Percentiles rank a stretch among this genome's conserved stretches.
These are phyloP conservation scores for Acer saccharum DNA, from an alignment of 345 rosid species.

Conservation along the genomic window DNA sequence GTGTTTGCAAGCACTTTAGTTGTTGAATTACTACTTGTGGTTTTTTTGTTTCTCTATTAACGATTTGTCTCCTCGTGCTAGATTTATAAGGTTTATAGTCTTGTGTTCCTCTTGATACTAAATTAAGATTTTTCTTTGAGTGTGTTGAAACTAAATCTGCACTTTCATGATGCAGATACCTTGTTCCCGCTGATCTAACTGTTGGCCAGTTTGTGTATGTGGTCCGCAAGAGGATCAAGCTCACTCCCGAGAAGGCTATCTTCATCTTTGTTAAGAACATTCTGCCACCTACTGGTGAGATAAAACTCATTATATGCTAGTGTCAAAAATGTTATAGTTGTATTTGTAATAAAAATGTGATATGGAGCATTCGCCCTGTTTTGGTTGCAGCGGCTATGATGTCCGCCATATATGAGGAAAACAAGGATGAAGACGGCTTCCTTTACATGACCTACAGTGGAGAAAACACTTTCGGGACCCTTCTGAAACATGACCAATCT, in stretches of 20 bases:
- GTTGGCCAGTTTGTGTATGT: conserved; percentile 87
- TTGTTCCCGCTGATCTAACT: conserved; percentile 86
- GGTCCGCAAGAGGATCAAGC: conserved; percentile 89
- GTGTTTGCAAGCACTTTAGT: neutral
- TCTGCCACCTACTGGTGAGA: conserved; percentile 75
- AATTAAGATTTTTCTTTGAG: neutral
- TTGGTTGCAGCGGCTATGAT: conserved; percentile 77
- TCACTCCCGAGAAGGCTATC: conserved; percentile 85
- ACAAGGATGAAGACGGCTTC: conserved; percentile 97
- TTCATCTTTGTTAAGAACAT: conserved; percentile 77
- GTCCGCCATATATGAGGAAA: conserved; percentile 93
- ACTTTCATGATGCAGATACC: conserved; percentile 45
- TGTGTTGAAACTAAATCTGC: conserved; percentile 1
- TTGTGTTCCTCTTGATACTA: neutral
- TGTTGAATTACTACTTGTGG: neutral
- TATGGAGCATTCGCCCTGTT: neutral
- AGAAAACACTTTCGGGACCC: conserved; percentile 86
- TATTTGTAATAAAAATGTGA: neutral
- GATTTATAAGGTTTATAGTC: neutral
- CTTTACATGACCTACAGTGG: conserved; percentile 99
- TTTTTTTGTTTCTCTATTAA: neutral
- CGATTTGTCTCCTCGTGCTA: neutral
- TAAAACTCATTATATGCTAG: neutral
- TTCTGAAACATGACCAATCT: conserved; percentile 27
- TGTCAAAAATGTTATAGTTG: neutral